Conservation (phyloP, 495 filamentous ascomycete species). For the Podospora anserina region DNA sequence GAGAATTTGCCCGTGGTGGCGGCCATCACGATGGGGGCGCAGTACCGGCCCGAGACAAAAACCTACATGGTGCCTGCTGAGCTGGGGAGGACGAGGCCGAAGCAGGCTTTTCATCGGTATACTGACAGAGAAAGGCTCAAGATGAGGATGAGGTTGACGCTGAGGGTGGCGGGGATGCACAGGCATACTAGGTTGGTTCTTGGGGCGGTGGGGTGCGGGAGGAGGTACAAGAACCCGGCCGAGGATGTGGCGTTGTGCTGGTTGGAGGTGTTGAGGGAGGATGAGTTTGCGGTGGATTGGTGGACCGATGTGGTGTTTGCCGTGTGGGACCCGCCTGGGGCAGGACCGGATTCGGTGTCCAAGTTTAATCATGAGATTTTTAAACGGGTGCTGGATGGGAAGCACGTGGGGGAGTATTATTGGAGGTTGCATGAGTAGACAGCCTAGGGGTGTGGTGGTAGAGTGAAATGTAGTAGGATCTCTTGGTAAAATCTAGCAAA, state of each 20-base stretch:
- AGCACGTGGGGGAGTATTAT: neutral
- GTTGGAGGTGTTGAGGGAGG: neutral
- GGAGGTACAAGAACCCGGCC: neutral
- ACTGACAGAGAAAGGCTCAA: neutral
- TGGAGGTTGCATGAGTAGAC: neutral
- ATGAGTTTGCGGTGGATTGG: neutral
- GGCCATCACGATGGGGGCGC: neutral
- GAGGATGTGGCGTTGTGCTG: neutral
- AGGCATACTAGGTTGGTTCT: neutral
- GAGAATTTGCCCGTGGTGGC: neutral
- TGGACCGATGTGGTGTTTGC: neutral
- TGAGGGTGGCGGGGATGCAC: neutral
- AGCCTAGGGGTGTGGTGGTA: neutral
- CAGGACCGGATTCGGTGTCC: neutral
- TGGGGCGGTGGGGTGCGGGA: neutral
- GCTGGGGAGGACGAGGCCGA: neutral
- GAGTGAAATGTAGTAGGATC: neutral
- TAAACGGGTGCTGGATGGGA: neutral
- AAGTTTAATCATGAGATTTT: neutral
- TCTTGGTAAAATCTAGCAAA: neutral
- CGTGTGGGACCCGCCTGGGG: neutral
- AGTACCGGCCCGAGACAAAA: neutral
- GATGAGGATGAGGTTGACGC: neutral
- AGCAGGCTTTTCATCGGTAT: neutral
- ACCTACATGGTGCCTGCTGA: neutral